A percentile compares a stretch with the other conserved stretches of the same genome.
Evolutionary conservation across 306 rosid genomes (phyloP).

Genomic region (Lathyrus aphaca): DNA sequence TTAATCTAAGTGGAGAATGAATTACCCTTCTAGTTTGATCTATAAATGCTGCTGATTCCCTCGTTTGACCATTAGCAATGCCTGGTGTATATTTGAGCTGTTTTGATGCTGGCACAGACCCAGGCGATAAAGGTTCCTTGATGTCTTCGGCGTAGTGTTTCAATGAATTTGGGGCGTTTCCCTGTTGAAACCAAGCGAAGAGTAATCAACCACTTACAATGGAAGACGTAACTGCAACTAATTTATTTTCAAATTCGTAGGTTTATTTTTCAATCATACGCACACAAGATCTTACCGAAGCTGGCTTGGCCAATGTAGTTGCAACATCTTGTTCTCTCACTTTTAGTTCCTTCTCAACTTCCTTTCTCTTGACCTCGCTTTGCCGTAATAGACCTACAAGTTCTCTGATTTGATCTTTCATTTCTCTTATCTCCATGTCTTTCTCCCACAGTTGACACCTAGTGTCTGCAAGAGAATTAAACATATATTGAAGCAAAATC

Average conservation of each 20-base stretch:
- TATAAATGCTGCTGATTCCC: conserved; percentile 74
- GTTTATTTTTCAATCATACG: conserved; percentile 20
- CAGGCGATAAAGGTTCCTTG: conserved; percentile 72
- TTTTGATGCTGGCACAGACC: conserved; percentile 80
- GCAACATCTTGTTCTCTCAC: conserved; percentile 80
- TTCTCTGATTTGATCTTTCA: conserved; percentile 93
- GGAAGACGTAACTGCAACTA: not conserved
- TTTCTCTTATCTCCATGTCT: conserved; percentile 81
- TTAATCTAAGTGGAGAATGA: conserved; percentile 30
- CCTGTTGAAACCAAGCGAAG: conserved; percentile 52
- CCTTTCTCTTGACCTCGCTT: conserved; percentile 89
- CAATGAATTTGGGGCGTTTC: conserved; percentile 63
- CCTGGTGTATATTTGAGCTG: conserved; percentile 93
- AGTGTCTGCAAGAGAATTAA: conserved; percentile 81
- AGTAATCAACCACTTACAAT: conserved; percentile 32
- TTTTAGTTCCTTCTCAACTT: conserved; percentile 86
- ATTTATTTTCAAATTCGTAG: conserved; percentile 14
- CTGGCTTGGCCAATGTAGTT: conserved; percentile 64
- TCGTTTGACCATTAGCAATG: conserved; percentile 67
- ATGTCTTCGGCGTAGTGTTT: conserved; percentile 67
- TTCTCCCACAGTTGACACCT: conserved; percentile 97
- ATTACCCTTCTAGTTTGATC: conserved; percentile 80
- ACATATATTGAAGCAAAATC: conserved; percentile 90
- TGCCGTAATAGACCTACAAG: conserved; percentile 90
- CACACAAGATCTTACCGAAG: conserved; percentile 61